Evolutionary conservation across 352 stramenopile genomes (phyloP), one percentile per base, ranked within the genome.

Genomic region (Globisporangium apiculatum): DNA sequence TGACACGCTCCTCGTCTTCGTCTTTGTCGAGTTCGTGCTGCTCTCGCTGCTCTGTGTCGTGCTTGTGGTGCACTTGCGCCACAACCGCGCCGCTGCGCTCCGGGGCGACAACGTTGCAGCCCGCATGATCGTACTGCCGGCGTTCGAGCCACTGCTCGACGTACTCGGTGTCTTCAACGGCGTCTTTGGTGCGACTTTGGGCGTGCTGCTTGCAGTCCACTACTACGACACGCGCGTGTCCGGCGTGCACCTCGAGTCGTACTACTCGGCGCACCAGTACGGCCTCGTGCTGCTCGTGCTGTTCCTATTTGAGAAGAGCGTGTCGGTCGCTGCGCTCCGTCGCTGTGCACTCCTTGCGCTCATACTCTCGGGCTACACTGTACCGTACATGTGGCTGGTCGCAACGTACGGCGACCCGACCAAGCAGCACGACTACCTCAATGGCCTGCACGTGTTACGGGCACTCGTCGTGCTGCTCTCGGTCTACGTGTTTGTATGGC

Each of bases 221-320:
- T 64, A 63, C 45, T 79, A 66, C 35, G 48, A 60, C 37, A 47
- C 43, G 2, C 60, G 50, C 3, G 9, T 73, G n/a, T 63, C 63
- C 35, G 48, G 56, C 3, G 40, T 76, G 12, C 24, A 66, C 10
- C 54, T 67, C 7, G 67, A 75, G 55, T 43, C 48, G 6, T 61
- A 71, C 46, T 76, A 74, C 61, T 61, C 53, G 4, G 70, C 63
- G 1, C 66, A 74, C 17, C 47, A 68, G 48, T 80, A 82, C 55
- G 64, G 62, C 50, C 57, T 80, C 17, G 53, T 69, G 51, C 60
- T 75, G 37, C 59, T 80, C 24, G 35, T 76, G 9, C 54, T 80
- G 9, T 58, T 82, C 18, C 65, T 82, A 58, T 65, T 71, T 35
- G 59, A 82, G 51, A 85, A 85, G 48, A 85, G 70, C 48, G 15